Evolutionary conservation across 352 stramenopile species (phyloP).

Genomic region (Phytophthora brassicae): DNA sequence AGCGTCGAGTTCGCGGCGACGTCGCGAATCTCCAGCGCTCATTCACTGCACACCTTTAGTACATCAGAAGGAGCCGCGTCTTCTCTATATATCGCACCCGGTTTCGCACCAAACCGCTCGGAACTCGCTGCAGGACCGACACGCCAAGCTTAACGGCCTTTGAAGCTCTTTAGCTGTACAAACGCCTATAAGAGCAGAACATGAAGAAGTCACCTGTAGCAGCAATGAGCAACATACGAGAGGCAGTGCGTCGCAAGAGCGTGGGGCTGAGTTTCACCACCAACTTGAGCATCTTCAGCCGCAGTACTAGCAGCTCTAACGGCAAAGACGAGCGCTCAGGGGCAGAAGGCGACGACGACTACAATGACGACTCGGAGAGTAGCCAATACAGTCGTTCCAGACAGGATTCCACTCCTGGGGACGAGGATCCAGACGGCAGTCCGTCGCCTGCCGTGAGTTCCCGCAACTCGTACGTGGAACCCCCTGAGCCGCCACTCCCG

Average conservation of each 20-base stretch:
- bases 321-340: slow-evolving; percentile 45
- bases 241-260: slow-evolving; percentile 65
- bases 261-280: slow-evolving; percentile 64
- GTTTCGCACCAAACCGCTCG: background rate
- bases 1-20: slow-evolving; percentile 1
- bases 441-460: slow-evolving; percentile 38
- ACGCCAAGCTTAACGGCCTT: background rate
- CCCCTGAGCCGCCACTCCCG: slow-evolving; percentile 52
- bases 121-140: slow-evolving; percentile 15
- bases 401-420: slow-evolving; percentile 38
- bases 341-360: slow-evolving; percentile 34
- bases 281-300: slow-evolving; percentile 61
- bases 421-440: slow-evolving; percentile 38
- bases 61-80: background rate
- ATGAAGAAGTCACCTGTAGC: slow-evolving; percentile 57
- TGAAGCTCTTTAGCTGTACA: slow-evolving; percentile 13
- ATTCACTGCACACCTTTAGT: background rate
- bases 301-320: slow-evolving; percentile 34
- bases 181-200: slow-evolving; percentile 7
- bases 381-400: slow-evolving; percentile 45
- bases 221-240: slow-evolving; percentile 57
- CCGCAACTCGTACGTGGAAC: slow-evolving; percentile 56
- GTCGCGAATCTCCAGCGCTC: background rate
- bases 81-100: background rate
- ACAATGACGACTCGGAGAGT: slow-evolving; percentile 42